phyloP scores from a whole-genome alignment of 148 eudicot species.

The Polygonum aviculare region DNA sequence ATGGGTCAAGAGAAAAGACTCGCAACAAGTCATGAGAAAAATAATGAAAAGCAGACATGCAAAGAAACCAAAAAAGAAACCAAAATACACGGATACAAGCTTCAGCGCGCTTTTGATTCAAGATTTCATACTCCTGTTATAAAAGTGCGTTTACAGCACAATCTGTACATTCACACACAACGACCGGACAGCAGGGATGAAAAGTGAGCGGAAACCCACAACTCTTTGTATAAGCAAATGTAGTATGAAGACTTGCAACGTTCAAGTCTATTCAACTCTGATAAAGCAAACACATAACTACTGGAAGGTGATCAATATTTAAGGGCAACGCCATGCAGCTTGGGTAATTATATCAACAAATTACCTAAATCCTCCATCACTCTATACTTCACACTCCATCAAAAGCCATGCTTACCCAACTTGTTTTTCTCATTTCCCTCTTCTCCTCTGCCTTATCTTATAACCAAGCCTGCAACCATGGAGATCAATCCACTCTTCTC shows the following conservation, averaged over 20 bases:
- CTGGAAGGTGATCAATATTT: background rate
- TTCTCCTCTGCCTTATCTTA: background rate
- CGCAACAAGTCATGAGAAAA: too few relatives aligned
- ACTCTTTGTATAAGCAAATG: too few relatives aligned
- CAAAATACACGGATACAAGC: too few relatives aligned
- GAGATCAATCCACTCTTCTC: conserved; percentile 44
- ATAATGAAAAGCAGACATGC: too few relatives aligned
- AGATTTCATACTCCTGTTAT: too few relatives aligned
- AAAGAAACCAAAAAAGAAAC: too few relatives aligned
- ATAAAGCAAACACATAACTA: background rate
- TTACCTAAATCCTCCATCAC: background rate
- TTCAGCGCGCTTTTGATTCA: too few relatives aligned
- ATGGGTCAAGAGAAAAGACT: too few relatives aligned
- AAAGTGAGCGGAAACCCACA: background rate
- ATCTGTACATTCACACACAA: background rate
- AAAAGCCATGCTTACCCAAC: background rate
- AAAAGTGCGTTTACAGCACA: too few relatives aligned
- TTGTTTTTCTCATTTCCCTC: background rate
- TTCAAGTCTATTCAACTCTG: background rate
- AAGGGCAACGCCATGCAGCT: background rate
- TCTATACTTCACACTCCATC: background rate
- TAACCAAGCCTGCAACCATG: conserved; percentile 36
- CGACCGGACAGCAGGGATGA: background rate
- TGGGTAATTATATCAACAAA: background rate
- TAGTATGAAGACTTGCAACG: too few relatives aligned